Evolutionary conservation across 352 stramenopile species (phyloP), one percentile per base, ranked within the genome.

Genomic region (Phytophthora macrochlamydospora): DNA sequence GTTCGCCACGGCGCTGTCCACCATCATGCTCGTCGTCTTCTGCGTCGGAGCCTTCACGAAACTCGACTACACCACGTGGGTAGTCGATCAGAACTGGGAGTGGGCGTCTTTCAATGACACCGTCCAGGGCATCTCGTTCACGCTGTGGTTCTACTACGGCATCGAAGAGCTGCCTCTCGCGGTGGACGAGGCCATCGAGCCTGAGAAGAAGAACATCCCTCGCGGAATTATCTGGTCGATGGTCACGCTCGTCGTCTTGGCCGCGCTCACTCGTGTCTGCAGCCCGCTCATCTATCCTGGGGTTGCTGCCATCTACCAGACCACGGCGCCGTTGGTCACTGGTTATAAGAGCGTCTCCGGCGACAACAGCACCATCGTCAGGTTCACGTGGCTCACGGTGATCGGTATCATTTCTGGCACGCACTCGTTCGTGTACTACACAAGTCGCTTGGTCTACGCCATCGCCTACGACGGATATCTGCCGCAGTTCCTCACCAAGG

Each of bases 341-440:
- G 84, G 81, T 30, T 92, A 92, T 75, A 85, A 92, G 65, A 82
- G 69, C 35, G 76, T 90, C 3, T 92, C 90, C 52, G 83, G 83
- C 13, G 83, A 90, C 69, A 89, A 81, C 52, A 67, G 55, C 49
- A 84, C 66, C 18, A 89, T 77, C 7, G 58, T 81, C 9, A 77
- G 59, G 18, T 92, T 92, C 65, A 87, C 73, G 57, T 92, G 83
- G 83, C 63, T 92, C 3, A 66, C 81, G 2, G 76, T 89, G 44
- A 78, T 90, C 46, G 81, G 79, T 2, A 51, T 92, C 14, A 81
- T 90, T 29, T 79, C 70, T 1, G 85, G 76, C 46, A 83, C 81
- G 33, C 79, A 92, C 59, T 89, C 83, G 52, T 92, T 89, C 73
- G 79, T 92, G 11, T 92, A 83, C 46, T 90, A 73, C 69, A 92